These are phyloP conservation scores for Mortierella sp. DNA, from an alignment of 371 early-diverging fungal species.

Conservation along the genomic window DNA sequence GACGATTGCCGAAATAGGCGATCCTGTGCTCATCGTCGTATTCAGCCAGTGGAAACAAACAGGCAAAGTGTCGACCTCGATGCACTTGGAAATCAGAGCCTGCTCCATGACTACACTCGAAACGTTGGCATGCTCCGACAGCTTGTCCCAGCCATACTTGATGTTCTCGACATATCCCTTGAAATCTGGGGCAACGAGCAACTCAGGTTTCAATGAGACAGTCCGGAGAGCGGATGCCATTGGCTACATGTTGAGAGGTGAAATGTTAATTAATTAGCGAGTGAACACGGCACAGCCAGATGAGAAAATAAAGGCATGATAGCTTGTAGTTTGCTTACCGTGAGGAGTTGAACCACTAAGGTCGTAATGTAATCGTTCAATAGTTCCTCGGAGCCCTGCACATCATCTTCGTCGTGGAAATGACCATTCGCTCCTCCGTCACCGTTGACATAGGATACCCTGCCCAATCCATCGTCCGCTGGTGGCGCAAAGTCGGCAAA, in stretches of 20 bases:
- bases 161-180: constrained; percentile 53
- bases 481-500: constrained; percentile 43
- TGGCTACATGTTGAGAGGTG: constrained; percentile 22
- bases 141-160: constrained; percentile 57
- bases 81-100: constrained; percentile 69
- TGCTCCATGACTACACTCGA: constrained; percentile 58
- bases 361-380: constrained; percentile 56
- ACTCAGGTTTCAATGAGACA: constrained; percentile 53
- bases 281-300: neutral
- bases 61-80: constrained; percentile 68
- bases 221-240: constrained; percentile 54
- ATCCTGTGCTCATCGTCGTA: constrained; percentile 58
- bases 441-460: neutral
- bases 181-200: constrained; percentile 44
- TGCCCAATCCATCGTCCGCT: constrained; percentile 19
- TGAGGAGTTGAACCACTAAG: constrained; percentile 51
- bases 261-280: neutral
- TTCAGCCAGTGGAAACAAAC: constrained; percentile 61
- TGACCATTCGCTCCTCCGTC: neutral
- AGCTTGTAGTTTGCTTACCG: constrained; percentile 20
- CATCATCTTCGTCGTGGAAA: constrained; percentile 13
- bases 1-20: constrained; percentile 49
- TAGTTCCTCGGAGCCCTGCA: constrained; percentile 48
- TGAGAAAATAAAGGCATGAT: neutral
- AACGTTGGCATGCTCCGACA: constrained; percentile 56